Evolutionary conservation across 495 filamentous ascomycete genomes (phyloP).

Genomic region (Tuber calosporum): DNA sequence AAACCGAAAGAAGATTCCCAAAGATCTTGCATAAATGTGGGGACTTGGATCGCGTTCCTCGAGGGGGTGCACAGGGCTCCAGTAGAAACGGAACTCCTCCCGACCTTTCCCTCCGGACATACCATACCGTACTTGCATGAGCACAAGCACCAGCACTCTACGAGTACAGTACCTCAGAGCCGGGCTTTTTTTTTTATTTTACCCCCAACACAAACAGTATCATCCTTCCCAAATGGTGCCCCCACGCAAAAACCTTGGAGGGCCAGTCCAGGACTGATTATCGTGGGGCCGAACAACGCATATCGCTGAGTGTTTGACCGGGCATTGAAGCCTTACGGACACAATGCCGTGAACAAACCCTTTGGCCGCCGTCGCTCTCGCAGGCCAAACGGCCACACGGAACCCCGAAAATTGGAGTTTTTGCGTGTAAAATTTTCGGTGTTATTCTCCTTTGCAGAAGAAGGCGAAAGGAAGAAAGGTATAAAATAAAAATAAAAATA

Average conservation of each 20-base stretch:
- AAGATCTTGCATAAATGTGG: slow-evolving; percentile 38
- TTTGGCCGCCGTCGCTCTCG: neutral
- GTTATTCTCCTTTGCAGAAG: neutral
- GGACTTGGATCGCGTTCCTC: slow-evolving; percentile 36
- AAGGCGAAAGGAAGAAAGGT: slow-evolving; percentile 17
- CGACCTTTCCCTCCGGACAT: slow-evolving; percentile 30
- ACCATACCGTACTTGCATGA: slow-evolving; percentile 29
- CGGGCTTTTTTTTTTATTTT: neutral
- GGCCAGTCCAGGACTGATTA: slow-evolving; percentile 27
- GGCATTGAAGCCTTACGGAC: slow-evolving; percentile 25
- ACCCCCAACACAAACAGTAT: slow-evolving; percentile 25
- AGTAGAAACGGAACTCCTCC: slow-evolving; percentile 38
- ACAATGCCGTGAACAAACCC: slow-evolving; percentile 29
- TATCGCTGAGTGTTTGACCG: slow-evolving; percentile 14
- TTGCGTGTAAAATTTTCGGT: neutral
- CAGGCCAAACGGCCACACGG: neutral
- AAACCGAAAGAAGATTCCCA: slow-evolving; percentile 39
- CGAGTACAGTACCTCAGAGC: neutral
- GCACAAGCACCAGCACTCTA: too few relatives aligned
- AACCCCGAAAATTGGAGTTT: neutral
- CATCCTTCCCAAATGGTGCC: slow-evolving; percentile 24
- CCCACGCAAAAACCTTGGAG: slow-evolving; percentile 28
- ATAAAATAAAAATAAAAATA: slow-evolving; percentile 5
- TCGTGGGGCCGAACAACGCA: slow-evolving; percentile 19
- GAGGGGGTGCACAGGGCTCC: slow-evolving; percentile 28